Evolutionary conservation across 257 asterid species (phyloP), one percentile per base, ranked within the genome.

Genomic region (Haberlea rhodopensis): DNA sequence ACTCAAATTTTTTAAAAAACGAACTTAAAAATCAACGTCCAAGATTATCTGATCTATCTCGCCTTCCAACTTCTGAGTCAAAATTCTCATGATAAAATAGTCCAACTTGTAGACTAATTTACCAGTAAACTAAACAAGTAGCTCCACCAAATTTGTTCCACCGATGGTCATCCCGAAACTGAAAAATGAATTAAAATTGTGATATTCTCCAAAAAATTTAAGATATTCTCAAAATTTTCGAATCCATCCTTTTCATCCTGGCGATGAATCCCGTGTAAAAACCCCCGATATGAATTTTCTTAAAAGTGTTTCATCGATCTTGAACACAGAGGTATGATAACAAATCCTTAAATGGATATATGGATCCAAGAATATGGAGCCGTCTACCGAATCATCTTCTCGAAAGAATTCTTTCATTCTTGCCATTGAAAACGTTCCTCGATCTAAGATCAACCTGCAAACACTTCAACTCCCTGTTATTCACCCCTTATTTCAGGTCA

Each of bases 311-410:
- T 32, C 40, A 8, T 3, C 3, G 11, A 32, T 32, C 40, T 32
- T 32, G 5, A 32, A 32, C 11, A 32, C 40, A 9, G n/a, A 32
- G 40, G 40, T 32, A 1, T 8, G 40, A 32, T 2, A 8, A 32
- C 40, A 8, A 13, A 32, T 32, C 5, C 6, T 2, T 28, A 1
- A 2, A 10, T 34, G 46, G 87, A 87, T n/a, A 61, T 26, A 79
- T 87, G 95, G 87, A 87, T 77, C 82, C 85, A 2, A 26, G 63
- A 58, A 78, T 87, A 64, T 87, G 95, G 94, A 76, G 90, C 55
- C 67, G 46, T 57, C 43, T 87, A 26, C 95, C 95, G 11, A 75
- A 79, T 49, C 84, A 85, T 49, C 76, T 87, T 66, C 82, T 85
- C 6, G 90, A 85, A 21, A 74, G 57, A 7, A 67, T 87, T 2